These are phyloP conservation scores for Naematelia encephala DNA, from an alignment of 768 basidiomycete genomes.

Conservation along the genomic window DNA sequence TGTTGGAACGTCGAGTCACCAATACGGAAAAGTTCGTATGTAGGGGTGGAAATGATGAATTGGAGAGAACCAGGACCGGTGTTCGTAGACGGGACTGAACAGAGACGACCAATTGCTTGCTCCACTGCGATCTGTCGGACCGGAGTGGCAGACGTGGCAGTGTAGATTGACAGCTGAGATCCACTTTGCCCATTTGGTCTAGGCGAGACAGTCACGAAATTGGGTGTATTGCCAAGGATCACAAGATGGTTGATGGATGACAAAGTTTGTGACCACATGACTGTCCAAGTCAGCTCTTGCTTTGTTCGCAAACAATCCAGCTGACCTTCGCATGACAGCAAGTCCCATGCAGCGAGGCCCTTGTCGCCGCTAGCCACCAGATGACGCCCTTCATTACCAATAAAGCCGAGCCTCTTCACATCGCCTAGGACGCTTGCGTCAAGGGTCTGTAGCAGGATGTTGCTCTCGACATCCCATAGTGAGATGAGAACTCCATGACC, in stretches of 20 bases:
- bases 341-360: conserved; percentile 50
- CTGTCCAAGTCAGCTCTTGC: conserved; percentile 10
- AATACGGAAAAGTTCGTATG: conserved; percentile 48
- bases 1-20: conserved; percentile 35
- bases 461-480: conserved; percentile 69
- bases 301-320: background rate
- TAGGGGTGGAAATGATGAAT: conserved; percentile 30
- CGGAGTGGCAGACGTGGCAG: conserved; percentile 1
- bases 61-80: background rate
- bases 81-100: background rate
- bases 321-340: conserved; percentile 50
- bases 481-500: conserved; percentile 65
- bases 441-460: conserved; percentile 61
- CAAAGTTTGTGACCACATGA: conserved; percentile 5
- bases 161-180: background rate
- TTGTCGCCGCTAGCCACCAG: conserved; percentile 55
- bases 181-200: background rate
- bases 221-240: background rate
- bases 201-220: background rate
- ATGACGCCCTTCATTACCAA: conserved; percentile 70
- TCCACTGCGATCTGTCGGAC: background rate
- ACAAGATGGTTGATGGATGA: background rate
- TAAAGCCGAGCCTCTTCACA: conserved; percentile 57
- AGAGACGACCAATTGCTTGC: background rate
- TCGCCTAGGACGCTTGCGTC: conserved; percentile 58